These are phyloP conservation scores for Heimioporus sp. DNA, from an alignment of 768 basidiomycete species.

Conservation along the genomic window DNA sequence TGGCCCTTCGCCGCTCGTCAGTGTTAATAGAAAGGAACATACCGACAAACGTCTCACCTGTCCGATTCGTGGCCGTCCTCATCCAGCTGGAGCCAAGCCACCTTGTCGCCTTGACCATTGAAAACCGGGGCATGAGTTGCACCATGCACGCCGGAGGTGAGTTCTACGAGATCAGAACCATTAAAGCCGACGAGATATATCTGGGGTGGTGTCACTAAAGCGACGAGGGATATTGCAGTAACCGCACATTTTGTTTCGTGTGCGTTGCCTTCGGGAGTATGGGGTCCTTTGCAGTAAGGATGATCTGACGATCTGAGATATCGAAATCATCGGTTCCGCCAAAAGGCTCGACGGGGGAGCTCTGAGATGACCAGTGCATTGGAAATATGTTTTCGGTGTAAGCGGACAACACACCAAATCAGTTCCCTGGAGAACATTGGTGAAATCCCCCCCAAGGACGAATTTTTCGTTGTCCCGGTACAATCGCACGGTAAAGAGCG, in stretches of 20 bases:
- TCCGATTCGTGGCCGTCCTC: conserved; percentile 91
- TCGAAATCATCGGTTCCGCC: conserved; percentile 84
- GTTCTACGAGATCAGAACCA: conserved; percentile 53
- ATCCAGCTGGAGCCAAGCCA: conserved; percentile 86
- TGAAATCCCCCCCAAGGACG: conserved; percentile 50
- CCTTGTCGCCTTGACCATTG: conserved; percentile 61
- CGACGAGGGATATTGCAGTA: background rate
- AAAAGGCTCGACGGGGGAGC: conserved; percentile 80
- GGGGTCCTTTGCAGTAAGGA: conserved; percentile 88
- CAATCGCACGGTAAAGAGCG: conserved; percentile 71
- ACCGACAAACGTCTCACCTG: conserved; percentile 39
- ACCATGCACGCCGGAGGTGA: conserved; percentile 85
- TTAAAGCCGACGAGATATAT: conserved; percentile 67
- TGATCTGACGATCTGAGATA: conserved; percentile 62
- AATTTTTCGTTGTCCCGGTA: conserved; percentile 47
- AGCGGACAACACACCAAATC: conserved; percentile 51
- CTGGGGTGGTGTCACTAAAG: conserved; percentile 34
- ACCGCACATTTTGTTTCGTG: conserved; percentile 78
- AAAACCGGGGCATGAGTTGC: conserved; percentile 77
- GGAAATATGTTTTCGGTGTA: background rate
- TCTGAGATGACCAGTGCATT: conserved; percentile 35
- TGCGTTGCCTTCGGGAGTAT: conserved; percentile 74
- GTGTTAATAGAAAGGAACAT: background rate
- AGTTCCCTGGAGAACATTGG: conserved; percentile 64
- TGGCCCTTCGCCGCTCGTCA: conserved; percentile 44